Evolutionary conservation across 2,329 filamentous ascomycete species (phyloP), one percentile per base, ranked within the genome.

Genomic region (Lecanicillium sp.): DNA sequence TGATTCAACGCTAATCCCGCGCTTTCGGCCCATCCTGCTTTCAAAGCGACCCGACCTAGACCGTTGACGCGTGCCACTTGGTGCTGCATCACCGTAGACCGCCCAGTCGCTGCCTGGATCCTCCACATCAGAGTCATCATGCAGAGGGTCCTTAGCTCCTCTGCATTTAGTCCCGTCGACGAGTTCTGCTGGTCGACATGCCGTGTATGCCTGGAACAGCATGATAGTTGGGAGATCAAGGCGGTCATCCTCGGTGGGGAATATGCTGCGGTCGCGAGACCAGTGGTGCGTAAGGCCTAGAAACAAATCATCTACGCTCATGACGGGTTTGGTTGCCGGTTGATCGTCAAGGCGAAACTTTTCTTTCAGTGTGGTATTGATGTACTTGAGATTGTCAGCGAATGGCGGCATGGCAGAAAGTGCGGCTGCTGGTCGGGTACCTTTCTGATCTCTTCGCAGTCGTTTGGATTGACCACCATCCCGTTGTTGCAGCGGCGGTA

Each of bases 171-270:
- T 50, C 35, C 44, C 28, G 35, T 54, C 41, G 30, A 54, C 45
- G 17, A 54, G 47, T 43, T 54, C 51, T 22, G 38, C 49, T 5
- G 40, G 47, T 35, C 45, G 40, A 33, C 44, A 45, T 27, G 45
- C 44, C 15, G 41, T 51, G 16, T 51, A 54, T 22, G 43, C 37
- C 39, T 52, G 33, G 33, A 54, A 50, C 5, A 51, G 48, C 37
- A 51, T 45, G n/a, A 52, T 50, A 2, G 43, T 48, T 11, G 49
- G 41, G 3, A 50, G 29, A 36, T 53, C 43, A 25, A 46, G 43
- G 17, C 42, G 40, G 32, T 51, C 45, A 35, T 49, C 46, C 38
- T 54, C 43, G 16, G 48, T 52, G 12, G 38, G 48, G 34, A 47
- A 53, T 33, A 51, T 36, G 32, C 40, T 45, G 22, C 43, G 32